Evolutionary conservation across 176 grass and related monocot species (phyloP).

Genomic region (Eleusine indica): DNA sequence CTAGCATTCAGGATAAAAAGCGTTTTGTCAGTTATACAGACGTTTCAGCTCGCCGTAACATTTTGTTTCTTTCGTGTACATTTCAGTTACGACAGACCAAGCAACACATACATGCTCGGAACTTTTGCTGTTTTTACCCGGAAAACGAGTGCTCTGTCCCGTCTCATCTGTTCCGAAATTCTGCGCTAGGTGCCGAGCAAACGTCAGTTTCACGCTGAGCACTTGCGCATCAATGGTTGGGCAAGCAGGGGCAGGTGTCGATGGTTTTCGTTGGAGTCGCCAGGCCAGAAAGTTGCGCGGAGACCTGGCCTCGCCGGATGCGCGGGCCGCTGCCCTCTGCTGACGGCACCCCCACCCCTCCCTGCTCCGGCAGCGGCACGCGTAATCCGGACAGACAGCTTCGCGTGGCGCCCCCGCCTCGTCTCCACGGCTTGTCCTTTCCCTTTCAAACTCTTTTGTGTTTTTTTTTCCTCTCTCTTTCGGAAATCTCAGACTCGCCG

Average conservation of each 20-base stretch:
- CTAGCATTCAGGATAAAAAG: background rate
- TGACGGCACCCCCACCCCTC: background rate
- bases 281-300: background rate
- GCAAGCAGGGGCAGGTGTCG: no score
- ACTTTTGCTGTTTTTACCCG: background rate
- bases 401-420: slow-evolving; percentile 1
- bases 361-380: background rate
- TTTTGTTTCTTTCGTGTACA: background rate
- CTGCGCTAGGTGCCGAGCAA: background rate
- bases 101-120: background rate
- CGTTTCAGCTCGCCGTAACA: background rate
- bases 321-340: background rate
- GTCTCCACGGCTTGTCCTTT: background rate
- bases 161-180: background rate
- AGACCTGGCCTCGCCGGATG: background rate
- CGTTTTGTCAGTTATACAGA: background rate
- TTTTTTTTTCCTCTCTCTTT: no score
- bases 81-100: background rate
- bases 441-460: background rate
- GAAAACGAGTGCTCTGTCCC: background rate
- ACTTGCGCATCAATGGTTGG: background rate
- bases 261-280: background rate
- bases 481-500: no score
- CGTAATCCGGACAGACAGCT: slow-evolving; percentile 18
- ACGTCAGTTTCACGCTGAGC: background rate